These are phyloP conservation scores for Knoxdaviesia capensis DNA, from an alignment of 2,329 filamentous ascomycete species.

Conservation along the genomic window DNA sequence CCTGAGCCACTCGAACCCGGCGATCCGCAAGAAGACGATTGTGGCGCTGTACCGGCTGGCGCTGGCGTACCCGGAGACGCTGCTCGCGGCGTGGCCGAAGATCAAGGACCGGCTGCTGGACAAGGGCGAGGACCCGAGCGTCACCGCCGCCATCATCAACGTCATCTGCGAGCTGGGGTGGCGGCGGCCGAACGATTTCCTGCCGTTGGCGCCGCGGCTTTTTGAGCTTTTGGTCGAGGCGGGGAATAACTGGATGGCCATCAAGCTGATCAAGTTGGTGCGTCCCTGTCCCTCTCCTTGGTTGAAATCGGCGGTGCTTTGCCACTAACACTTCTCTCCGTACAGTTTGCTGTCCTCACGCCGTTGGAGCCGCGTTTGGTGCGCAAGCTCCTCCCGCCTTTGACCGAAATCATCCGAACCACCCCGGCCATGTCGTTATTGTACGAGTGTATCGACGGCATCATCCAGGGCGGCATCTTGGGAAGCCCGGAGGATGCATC, in stretches of 20 bases:
- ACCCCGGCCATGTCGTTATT: conserved; percentile 95
- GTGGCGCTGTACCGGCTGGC: conserved; percentile 87
- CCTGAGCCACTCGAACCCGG: conserved; percentile 65
- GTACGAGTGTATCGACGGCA: conserved; percentile 96
- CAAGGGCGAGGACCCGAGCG: conserved; percentile 72
- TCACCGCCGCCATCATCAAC: conserved; percentile 90
- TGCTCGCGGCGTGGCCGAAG: conserved; percentile 87
- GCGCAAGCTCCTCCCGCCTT: conserved; percentile 72
- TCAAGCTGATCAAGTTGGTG: conserved; percentile 94
- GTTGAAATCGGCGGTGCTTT: neutral
- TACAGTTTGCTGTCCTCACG: conserved; percentile 78
- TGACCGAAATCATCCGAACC: conserved; percentile 83
- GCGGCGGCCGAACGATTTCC: conserved; percentile 81
- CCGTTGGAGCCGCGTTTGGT: conserved; percentile 81
- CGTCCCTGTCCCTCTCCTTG: conserved; percentile 10
- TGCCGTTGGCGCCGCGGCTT: conserved; percentile 73
- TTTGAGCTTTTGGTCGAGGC: conserved; percentile 85
- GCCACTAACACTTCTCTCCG: neutral
- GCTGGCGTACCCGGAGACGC: conserved; percentile 86
- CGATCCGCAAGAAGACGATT: conserved; percentile 86
- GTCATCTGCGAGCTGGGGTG: conserved; percentile 92
- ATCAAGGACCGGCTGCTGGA: conserved; percentile 91
- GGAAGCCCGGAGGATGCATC: conserved; percentile 60
- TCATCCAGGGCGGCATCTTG: conserved; percentile 89
- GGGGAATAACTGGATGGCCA: conserved; percentile 99